Evolutionary conservation across 192 early-diverging fungal genomes (phyloP), one percentile per base, ranked within the genome.

Genomic region (Umbelopsis isabellina): DNA sequence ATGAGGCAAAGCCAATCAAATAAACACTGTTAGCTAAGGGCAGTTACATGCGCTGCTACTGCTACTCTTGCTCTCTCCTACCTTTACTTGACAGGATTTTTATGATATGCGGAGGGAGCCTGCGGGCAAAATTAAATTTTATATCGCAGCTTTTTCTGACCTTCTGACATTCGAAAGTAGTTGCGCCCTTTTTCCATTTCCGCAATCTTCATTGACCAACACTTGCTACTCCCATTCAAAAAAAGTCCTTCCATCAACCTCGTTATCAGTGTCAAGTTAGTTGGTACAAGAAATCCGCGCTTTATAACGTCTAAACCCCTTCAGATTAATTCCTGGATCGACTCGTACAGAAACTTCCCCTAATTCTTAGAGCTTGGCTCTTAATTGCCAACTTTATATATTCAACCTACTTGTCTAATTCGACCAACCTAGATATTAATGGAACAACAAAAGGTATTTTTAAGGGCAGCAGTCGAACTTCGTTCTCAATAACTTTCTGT

Each of bases 121-220:
- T 41, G 37, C 37, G 6, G 37, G 48, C 48, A 49, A 6, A 16
- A 37, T n/a, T 61, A 61, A 58, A 16, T 49, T 49, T 49, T 61
- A 35, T 35, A 61, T 13, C 15, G 15, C 25, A 35, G 33, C 2
- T 41, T 41, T 41, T 41, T 30, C 27, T 25, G 25, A 30, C 55
- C 55, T 61, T 61, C 55, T 61, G 55, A 61, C 55, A 61, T 27
- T 18, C 55, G 66, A 67, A 33, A 44, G 45, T 9, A 65, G 21
- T 41, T 41, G 37, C 51, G 51, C 51, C 51, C 30, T 35, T 61
- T 61, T 61, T 61, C 30, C 55, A 35, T 12, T 25, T 12, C 27
- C 55, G 25, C 25, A 35, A 35, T 61, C 16, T 61, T 61, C 33
- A 15, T n/a, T 18, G 13, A 4, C 55, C 30, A 61, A 33, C 55